Conservation (phyloP, 2,329 filamentous ascomycete species). For the Colletotrichum endophyticum region DNA sequence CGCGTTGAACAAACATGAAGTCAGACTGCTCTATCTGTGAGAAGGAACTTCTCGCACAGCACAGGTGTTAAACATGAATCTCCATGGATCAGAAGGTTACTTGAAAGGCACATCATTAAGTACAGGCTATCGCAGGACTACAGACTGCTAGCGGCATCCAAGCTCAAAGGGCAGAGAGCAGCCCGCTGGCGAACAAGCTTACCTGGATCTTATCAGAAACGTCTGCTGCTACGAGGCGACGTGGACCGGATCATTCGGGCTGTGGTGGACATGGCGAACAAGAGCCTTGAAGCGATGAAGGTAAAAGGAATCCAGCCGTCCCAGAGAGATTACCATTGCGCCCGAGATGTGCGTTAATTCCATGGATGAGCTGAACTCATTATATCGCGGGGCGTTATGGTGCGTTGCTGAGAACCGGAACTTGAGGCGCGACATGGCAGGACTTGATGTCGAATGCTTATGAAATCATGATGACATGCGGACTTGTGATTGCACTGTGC, state of each 20-base stretch:
- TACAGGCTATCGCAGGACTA: not conserved
- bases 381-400: not conserved
- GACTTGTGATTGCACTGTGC: not conserved
- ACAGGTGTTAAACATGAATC: not conserved
- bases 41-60: not conserved
- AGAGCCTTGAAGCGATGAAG: not conserved
- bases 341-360: not conserved
- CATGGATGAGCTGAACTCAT: not conserved
- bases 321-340: not conserved
- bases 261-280: not conserved
- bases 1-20: not conserved
- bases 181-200: not conserved
- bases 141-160: not conserved
- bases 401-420: not conserved
- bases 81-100: not conserved
- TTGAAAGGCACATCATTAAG: not conserved
- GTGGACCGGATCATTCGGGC: not conserved
- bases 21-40: not conserved
- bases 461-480: not conserved
- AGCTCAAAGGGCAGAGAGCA: not conserved
- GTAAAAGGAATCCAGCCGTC: not conserved
- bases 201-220: not conserved
- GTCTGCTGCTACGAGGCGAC: not conserved
- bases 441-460: not conserved
- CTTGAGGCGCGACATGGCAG: not conserved